Evolutionary conservation across 2,329 filamentous ascomycete genomes (phyloP).

Genomic region (Penicillium concentricum): DNA sequence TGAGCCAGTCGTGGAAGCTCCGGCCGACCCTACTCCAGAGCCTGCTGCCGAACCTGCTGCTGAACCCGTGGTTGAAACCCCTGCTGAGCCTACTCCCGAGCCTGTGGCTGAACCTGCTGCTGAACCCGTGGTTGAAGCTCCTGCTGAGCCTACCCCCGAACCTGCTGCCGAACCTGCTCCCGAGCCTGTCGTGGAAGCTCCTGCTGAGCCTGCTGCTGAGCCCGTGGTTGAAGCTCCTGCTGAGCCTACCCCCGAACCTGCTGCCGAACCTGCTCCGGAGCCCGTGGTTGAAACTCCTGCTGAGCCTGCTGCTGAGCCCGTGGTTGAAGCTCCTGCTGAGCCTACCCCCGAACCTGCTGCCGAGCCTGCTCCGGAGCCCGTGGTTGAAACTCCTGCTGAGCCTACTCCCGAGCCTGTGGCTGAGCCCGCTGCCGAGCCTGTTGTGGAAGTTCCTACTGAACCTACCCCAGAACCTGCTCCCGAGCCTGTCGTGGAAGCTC

Average conservation of each 20-base stretch:
- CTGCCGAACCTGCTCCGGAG: not conserved
- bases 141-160: not conserved
- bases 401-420: not conserved
- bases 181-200: constrained; percentile 14
- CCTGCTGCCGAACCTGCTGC: no score
- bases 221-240: not conserved
- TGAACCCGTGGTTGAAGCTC: not conserved
- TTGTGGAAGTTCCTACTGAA: not conserved
- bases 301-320: not conserved
- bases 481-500: not conserved
- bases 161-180: constrained; percentile 6
- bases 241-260: not conserved
- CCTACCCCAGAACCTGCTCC: not conserved
- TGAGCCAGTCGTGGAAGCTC: no score
- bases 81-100: no score
- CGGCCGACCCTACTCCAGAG: no score
- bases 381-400: not conserved
- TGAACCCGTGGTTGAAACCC: no score
- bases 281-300: not conserved
- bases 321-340: constrained; percentile 7
- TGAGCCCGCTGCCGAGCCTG: not conserved
- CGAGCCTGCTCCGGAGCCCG: not conserved
- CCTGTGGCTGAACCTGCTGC: no score
- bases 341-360: not conserved
- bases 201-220: constrained; percentile 3